phyloP scores from a whole-genome alignment of 148 eudicot genomes.

The Drosera capensis region DNA sequence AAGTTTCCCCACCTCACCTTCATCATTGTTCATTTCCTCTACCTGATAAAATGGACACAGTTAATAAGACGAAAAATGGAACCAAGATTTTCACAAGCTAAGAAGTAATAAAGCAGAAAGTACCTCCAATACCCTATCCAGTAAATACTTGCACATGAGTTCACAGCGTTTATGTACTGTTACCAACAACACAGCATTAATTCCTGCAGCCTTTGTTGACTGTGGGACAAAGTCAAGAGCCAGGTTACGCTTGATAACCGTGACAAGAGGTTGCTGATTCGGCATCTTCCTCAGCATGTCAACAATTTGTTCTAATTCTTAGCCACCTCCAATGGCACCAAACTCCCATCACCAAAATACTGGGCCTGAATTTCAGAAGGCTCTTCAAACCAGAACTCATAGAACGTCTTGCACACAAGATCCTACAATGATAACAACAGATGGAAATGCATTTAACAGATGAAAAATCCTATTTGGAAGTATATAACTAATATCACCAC shows the following conservation, averaged over 20 bases:
- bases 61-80: constrained; percentile 3
- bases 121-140: constrained; percentile 92
- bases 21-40: constrained; percentile 50
- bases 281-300: constrained; percentile 78
- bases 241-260: constrained; percentile 76
- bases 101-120: constrained; percentile 3
- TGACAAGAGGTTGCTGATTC: constrained; percentile 69
- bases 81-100: constrained; percentile 4
- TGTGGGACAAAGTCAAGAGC: constrained; percentile 94
- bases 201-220: constrained; percentile 73
- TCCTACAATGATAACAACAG: constrained; percentile 32
- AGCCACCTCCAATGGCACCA: constrained; percentile 83
- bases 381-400: constrained; percentile 99
- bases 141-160: constrained; percentile 84
- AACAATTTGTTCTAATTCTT: constrained; percentile 93
- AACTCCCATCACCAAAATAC: constrained; percentile 61
- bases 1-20: constrained; percentile 61
- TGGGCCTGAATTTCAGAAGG: constrained; percentile 47
- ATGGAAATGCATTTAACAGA: background rate
- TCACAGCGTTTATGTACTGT: constrained; percentile 94
- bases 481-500: background rate
- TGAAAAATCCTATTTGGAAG: background rate
- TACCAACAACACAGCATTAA: constrained; percentile 60
- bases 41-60: constrained; percentile 28
- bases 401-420: constrained; percentile 93